These are phyloP conservation scores for Fusarium tricinctum DNA, from an alignment of 2,329 filamentous ascomycete genomes.

Conservation along the genomic window DNA sequence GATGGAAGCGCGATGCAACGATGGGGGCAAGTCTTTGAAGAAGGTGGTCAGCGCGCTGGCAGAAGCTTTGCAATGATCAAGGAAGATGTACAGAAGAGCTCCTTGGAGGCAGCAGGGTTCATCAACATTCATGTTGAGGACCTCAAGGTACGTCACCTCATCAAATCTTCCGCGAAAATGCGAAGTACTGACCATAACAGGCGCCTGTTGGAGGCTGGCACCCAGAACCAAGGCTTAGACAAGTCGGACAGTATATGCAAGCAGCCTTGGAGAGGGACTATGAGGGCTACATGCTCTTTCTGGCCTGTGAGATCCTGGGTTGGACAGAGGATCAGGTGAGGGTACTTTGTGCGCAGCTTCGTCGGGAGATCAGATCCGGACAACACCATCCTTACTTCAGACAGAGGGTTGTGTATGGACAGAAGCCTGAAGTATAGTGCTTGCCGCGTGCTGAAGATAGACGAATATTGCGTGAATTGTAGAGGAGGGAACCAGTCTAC, in stretches of 20 bases:
- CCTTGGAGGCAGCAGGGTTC: slow-evolving; percentile 15
- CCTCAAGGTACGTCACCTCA: slow-evolving; percentile 5
- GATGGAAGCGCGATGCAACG: slow-evolving; percentile 15
- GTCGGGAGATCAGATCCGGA: slow-evolving; percentile 11
- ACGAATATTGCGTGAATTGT: too few species aligned
- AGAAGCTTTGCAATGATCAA: slow-evolving; percentile 13
- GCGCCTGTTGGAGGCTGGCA: slow-evolving; percentile 19
- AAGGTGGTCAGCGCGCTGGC: slow-evolving; percentile 12
- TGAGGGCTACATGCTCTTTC: slow-evolving; percentile 18
- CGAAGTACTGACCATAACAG: not conserved
- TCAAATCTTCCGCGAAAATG: not conserved
- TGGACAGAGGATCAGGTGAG: slow-evolving; percentile 14
- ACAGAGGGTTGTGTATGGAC: slow-evolving; percentile 24
- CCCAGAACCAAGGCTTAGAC: not conserved
- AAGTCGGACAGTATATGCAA: slow-evolving; percentile 17
- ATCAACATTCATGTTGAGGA: slow-evolving; percentile 19
- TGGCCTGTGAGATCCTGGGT: slow-evolving; percentile 16
- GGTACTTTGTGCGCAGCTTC: slow-evolving; percentile 10
- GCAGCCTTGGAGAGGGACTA: slow-evolving; percentile 24
- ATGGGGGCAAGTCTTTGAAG: slow-evolving; percentile 16
- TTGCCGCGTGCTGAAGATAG: not conserved
- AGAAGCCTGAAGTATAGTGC: slow-evolving; percentile 3
- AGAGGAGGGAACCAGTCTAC: not conserved
- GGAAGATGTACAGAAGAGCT: slow-evolving; percentile 11
- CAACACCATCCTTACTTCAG: slow-evolving; percentile 26